Evolutionary conservation across 805 yeast genomes (phyloP).

Genomic region (Suhomyces sp.): DNA sequence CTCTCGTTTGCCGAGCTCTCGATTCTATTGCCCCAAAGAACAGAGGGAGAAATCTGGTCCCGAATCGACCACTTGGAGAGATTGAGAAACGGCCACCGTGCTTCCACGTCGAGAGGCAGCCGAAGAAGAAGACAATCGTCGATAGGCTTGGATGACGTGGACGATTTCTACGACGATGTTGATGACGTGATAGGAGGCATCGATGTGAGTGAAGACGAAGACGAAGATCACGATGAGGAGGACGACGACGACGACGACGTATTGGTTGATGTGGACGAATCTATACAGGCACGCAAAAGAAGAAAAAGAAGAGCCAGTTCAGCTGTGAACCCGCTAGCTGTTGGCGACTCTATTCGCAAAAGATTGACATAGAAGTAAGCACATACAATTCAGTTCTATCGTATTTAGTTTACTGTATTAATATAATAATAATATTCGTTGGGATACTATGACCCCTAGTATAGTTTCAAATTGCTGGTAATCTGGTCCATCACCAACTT

Average conservation of each 20-base stretch:
- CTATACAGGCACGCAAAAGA: conserved; percentile 24
- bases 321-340: conserved; percentile 40
- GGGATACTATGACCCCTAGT: conserved; percentile 33
- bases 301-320: conserved; percentile 41
- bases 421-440: not conserved
- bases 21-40: conserved; percentile 66
- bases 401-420: conserved; percentile 1
- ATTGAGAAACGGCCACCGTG: conserved; percentile 31
- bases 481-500: conserved; percentile 72
- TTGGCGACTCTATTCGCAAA: conserved; percentile 11
- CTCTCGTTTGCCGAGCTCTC: conserved; percentile 70
- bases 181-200: conserved; percentile 38
- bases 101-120: conserved; percentile 24
- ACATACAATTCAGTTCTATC: conserved; percentile 1
- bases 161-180: conserved; percentile 41
- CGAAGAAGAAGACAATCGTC: conserved; percentile 37
- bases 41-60: conserved; percentile 70
- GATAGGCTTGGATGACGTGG: conserved; percentile 33
- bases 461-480: conserved; percentile 75
- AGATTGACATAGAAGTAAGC: conserved; percentile 6
- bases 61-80: conserved; percentile 51
- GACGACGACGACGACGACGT: conserved; percentile 32
- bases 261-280: conserved; percentile 37
- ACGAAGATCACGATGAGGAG: conserved; percentile 24
- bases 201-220: conserved; percentile 33